These are phyloP conservation scores for Irpex sp. DNA, from an alignment of 1,284 basidiomycete genomes.

Conservation along the genomic window DNA sequence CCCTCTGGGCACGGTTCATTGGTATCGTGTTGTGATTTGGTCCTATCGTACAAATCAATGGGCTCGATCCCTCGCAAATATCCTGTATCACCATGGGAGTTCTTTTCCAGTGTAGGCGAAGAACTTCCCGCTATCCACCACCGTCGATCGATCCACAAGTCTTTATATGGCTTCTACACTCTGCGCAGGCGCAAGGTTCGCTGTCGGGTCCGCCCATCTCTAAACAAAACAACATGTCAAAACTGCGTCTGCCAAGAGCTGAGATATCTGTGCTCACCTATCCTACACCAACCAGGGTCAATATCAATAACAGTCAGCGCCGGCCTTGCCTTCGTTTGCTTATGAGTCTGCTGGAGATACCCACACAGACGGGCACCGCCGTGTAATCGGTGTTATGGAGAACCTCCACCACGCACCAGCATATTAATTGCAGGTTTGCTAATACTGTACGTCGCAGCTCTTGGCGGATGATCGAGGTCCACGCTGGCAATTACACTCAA, in stretches of 20 bases:
- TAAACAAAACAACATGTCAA: neutral
- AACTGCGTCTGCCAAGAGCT: neutral
- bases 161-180: constrained; percentile 25
- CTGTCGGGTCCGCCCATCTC: constrained; percentile 31
- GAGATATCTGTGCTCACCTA: constrained; percentile 16
- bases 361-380: neutral
- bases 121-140: constrained; percentile 28
- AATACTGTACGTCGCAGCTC: constrained; percentile 25
- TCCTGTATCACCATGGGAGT: constrained; percentile 15
- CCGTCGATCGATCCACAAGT: constrained; percentile 19
- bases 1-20: too few relatives aligned
- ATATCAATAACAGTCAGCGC: constrained; percentile 23
- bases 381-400: neutral
- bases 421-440: constrained; percentile 29
- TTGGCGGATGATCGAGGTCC: constrained; percentile 18
- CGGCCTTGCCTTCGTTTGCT: constrained; percentile 26
- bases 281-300: constrained; percentile 32
- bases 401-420: constrained; percentile 21
- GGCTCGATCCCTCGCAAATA: neutral
- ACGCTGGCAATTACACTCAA: constrained; percentile 30
- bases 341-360: constrained; percentile 25
- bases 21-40: neutral
- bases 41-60: neutral
- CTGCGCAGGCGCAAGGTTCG: constrained; percentile 27
- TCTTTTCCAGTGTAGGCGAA: constrained; percentile 26